phyloP scores from a whole-genome alignment of 164 flowering plant species.

The Stephania yunnanensis region DNA sequence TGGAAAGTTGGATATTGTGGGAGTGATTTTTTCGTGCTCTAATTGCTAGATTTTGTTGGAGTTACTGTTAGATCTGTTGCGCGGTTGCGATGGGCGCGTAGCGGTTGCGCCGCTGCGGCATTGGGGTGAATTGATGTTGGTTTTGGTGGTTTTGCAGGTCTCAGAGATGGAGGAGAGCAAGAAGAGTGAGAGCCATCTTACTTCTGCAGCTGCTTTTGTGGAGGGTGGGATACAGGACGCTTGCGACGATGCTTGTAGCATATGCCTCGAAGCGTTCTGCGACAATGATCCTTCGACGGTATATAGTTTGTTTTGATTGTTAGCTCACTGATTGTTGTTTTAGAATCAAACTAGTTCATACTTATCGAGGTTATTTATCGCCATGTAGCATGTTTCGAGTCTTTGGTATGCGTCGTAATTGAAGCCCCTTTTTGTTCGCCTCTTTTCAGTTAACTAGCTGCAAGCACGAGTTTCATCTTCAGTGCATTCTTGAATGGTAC shows the following conservation, averaged over 20 bases:
- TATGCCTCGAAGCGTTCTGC: constrained; percentile 81
- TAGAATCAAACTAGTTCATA: background rate
- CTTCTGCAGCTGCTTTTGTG: constrained; percentile 93
- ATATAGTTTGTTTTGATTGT: background rate
- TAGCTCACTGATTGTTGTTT: background rate
- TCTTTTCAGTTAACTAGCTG: constrained; percentile 72
- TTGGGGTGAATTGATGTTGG: background rate
- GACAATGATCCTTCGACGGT: constrained; percentile 92
- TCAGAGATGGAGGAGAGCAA: constrained; percentile 47
- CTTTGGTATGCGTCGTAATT: background rate
- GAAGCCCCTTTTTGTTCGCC: background rate
- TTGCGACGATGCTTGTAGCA: constrained; percentile 98
- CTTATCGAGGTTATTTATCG: background rate
- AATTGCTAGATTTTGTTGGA: background rate
- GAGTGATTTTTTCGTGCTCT: background rate
- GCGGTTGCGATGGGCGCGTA: background rate
- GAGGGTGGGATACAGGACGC: constrained; percentile 97
- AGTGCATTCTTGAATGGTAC: constrained; percentile 95
- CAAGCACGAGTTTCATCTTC: constrained; percentile 98
- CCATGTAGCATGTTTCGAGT: background rate
- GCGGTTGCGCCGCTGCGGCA: background rate
- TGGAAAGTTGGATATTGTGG: background rate
- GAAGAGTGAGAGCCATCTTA: constrained; percentile 49
- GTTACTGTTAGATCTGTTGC: background rate
- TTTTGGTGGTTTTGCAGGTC: constrained; percentile 20